These are phyloP conservation scores for Xylaria intraflava DNA, from an alignment of 495 filamentous ascomycete species.

Conservation along the genomic window DNA sequence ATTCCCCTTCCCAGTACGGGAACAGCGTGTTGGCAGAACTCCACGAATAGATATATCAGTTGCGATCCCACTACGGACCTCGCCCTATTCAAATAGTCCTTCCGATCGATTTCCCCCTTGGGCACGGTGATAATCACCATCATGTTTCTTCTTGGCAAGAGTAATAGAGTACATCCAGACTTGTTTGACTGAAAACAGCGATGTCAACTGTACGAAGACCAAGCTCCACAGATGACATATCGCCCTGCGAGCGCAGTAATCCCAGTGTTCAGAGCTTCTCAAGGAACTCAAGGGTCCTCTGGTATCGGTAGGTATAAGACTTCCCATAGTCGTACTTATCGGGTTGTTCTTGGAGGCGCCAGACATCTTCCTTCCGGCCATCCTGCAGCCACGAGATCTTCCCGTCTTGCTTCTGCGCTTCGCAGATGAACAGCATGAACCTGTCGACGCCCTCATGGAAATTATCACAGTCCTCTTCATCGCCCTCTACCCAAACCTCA, in stretches of 20 bases:
- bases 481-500: neutral
- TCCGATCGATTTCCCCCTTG: too few relatives aligned
- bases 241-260: neutral
- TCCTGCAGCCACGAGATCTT: neutral
- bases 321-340: neutral
- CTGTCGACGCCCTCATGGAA: neutral
- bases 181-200: too few relatives aligned
- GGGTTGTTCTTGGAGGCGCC: neutral
- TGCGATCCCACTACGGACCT: too few relatives aligned
- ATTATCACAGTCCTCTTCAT: neutral
- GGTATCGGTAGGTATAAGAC: neutral
- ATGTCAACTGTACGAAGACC: too few relatives aligned
- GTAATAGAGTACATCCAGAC: too few relatives aligned
- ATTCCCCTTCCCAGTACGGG: too few relatives aligned
- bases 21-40: too few relatives aligned
- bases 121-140: too few relatives aligned
- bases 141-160: too few relatives aligned
- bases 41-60: too few relatives aligned
- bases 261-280: neutral
- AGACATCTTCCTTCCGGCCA: neutral
- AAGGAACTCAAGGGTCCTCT: neutral
- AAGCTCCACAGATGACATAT: too few relatives aligned
- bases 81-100: too few relatives aligned
- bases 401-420: neutral
- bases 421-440: neutral